phyloP scores from a whole-genome alignment of 331 rosid genomes.

The Spiraea crenata region DNA sequence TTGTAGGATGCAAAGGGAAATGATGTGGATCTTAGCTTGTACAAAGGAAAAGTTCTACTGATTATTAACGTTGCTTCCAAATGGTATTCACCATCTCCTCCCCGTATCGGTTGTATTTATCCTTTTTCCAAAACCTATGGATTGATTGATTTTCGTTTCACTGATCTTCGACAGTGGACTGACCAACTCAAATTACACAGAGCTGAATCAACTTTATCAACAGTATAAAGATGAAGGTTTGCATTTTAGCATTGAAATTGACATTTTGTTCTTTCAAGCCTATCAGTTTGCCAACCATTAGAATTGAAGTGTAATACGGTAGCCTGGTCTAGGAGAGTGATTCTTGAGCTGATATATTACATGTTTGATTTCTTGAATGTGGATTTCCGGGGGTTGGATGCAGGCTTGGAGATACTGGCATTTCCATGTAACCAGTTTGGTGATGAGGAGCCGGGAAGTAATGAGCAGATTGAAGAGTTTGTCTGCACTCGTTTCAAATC shows the following conservation, averaged over 20 bases:
- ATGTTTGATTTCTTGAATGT: not conserved
- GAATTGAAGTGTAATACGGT: not conserved
- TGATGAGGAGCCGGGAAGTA: constrained; percentile 68
- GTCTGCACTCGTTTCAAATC: constrained; percentile 75
- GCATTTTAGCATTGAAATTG: not conserved
- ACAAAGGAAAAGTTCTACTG: constrained; percentile 60
- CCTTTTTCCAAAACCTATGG: not conserved
- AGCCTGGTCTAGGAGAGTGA: not conserved
- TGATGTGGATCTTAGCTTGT: constrained; percentile 47
- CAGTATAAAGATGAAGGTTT: constrained; percentile 66
- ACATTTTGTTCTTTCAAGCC: not conserved
- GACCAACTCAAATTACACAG: constrained; percentile 72
- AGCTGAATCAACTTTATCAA: constrained; percentile 56
- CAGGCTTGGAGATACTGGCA: constrained; percentile 77
- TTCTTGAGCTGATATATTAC: not conserved
- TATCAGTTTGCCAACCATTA: constrained; percentile 3
- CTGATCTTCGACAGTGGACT: constrained; percentile 49
- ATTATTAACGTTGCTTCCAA: constrained; percentile 82
- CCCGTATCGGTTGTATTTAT: not conserved
- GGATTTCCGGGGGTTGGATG: not conserved
- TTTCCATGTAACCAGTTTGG: constrained; percentile 84
- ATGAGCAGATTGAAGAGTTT: constrained; percentile 56
- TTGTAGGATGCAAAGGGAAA: constrained; percentile 54
- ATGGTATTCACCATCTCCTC: constrained; percentile 41
- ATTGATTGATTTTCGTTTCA: not conserved